Base-by-base conservation (phyloP, 1,139 yeast species). In the Nadsonia commutata region DNA sequence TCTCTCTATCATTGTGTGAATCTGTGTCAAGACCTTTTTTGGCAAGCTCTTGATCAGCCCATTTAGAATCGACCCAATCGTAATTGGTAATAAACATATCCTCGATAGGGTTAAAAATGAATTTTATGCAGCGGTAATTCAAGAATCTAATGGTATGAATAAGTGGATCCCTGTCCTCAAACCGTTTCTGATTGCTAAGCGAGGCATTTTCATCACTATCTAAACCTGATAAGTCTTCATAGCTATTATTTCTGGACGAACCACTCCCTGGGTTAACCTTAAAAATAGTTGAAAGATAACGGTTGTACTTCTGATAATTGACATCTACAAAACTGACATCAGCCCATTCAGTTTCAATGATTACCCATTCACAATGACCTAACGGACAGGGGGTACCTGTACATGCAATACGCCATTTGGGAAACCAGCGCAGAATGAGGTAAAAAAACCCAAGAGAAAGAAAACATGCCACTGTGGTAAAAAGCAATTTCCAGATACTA, bases 291-390 rank as follows among this genome's bases (percentile, higher is more conserved):
- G 94, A 81, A 39, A 88, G 58, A 17, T 84, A 70, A 52, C 83
- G 76, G 52, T 81, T 76, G 55, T 79, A 83, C 65, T 81, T 71
- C 39, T 65, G 64, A 52, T 78, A 72, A 2, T 64, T 55, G 17
- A 90, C 75, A 4, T 66, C 60, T 3, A 76, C 71, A 16, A 80
- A 72, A 21, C 74, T 70, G 50, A 90, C 68, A 53, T 85, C 95
- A 23, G 96, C 97, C 70, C 77, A 81, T 58, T 88, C 96, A 52
- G 85, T 93, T 50, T 90, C 98, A 38, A 93, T 71, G 17, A 86
- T 95, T 36, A 90, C 81, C 94, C 96, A 85, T 54, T 85, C 94
- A 31, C 96, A 82, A 47, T 70, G 70, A 1, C 86, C 95, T 49
- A 93, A 66, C 0, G 94, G 78, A 6, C 74, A 68, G 27, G 70